A percentile compares a stretch with the other conserved stretches of the same genome.
Conservation (phyloP, 2,329 filamentous ascomycete genomes). For the Paraphoma sp. region DNA sequence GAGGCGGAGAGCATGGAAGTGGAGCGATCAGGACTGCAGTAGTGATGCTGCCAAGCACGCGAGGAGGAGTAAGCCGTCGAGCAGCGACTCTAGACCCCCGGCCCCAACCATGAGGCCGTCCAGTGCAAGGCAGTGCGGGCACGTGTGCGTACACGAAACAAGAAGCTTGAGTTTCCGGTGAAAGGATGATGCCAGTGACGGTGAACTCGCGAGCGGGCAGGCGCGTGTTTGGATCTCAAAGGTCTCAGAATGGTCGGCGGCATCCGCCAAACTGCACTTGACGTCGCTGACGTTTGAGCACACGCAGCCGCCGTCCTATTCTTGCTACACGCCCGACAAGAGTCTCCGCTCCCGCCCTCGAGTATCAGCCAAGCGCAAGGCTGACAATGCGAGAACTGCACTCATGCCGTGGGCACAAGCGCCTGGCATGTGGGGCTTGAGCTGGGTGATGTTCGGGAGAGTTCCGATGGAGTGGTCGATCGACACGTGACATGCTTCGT, state of each 20-base stretch:
- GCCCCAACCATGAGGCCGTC: not conserved
- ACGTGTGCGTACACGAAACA: not conserved
- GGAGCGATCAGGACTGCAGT: conserved; percentile 9
- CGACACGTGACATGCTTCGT: conserved; percentile 12
- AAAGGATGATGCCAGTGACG: not conserved
- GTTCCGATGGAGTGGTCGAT: not conserved
- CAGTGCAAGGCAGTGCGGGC: not conserved
- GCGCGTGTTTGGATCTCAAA: not conserved
- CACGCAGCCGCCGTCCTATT: conserved; percentile 2
- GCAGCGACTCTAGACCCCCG: conserved; percentile 5
- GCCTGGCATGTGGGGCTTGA: conserved; percentile 4
- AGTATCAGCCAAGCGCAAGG: not conserved
- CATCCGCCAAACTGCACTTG: conserved; percentile 7
- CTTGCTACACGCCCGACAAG: not conserved
- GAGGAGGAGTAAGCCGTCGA: conserved; percentile 5
- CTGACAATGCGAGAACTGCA: not conserved
- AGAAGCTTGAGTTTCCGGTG: not conserved
- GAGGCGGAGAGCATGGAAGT: conserved; percentile 14
- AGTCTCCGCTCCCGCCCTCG: conserved; percentile 5
- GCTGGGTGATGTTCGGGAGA: not conserved
- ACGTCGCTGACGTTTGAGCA: conserved; percentile 13
- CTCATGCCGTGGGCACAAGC: conserved; percentile 7
- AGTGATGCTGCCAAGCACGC: conserved; percentile 20
- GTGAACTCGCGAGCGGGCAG: not conserved
- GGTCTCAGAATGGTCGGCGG: conserved; percentile 1